phyloP scores from a whole-genome alignment of 768 basidiomycete genomes.

The Pleurotus tuber-regium region DNA sequence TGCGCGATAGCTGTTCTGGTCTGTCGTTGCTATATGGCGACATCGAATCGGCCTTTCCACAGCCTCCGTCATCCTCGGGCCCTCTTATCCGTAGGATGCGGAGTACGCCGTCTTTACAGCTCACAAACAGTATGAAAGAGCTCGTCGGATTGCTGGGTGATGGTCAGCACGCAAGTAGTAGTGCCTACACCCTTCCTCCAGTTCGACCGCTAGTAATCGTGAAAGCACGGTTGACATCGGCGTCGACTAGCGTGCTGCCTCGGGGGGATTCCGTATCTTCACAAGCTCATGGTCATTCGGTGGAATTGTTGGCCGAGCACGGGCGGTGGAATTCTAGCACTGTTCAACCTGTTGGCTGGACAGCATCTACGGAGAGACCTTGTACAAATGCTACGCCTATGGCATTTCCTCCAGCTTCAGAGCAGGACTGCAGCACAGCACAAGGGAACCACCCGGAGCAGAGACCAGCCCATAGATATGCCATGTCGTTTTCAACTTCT shows the following conservation, averaged over 20 bases:
- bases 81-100: constrained; percentile 41
- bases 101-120: constrained; percentile 39
- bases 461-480: neutral
- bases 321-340: too few species aligned
- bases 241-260: too few species aligned
- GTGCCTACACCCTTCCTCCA: neutral
- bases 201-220: neutral
- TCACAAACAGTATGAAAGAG: constrained; percentile 24
- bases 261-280: too few species aligned
- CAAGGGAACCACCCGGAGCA: too few species aligned
- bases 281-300: too few species aligned
- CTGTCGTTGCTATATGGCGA: constrained; percentile 33
- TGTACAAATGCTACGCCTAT: neutral
- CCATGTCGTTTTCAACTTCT: neutral
- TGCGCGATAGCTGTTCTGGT: constrained; percentile 28
- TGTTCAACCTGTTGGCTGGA: too few species aligned
- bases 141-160: neutral
- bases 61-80: constrained; percentile 37
- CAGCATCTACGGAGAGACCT: too few species aligned
- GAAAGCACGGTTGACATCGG: constrained; percentile 1
- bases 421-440: neutral
- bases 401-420: neutral
- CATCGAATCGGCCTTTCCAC: constrained; percentile 33
- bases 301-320: too few species aligned
- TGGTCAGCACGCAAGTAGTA: neutral